These are phyloP conservation scores for Xylariaceae sp. DNA, from an alignment of 2,329 filamentous ascomycete species.

Conservation along the genomic window DNA sequence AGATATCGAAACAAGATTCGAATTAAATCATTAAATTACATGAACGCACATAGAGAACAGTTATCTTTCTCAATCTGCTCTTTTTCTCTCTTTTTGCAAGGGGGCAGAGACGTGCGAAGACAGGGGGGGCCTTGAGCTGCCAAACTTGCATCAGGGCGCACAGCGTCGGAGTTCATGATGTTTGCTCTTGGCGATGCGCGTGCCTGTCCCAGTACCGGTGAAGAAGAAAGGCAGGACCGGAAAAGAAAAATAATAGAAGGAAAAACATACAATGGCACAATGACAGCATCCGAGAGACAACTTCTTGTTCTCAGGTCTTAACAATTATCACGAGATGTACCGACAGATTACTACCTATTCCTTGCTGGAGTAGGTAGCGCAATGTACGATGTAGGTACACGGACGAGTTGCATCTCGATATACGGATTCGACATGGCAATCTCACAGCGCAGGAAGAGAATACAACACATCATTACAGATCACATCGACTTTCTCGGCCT, in stretches of 20 bases:
- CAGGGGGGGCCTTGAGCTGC: slow-evolving; percentile 19
- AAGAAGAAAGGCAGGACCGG: slow-evolving; percentile 1
- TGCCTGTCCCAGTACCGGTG: slow-evolving; percentile 13
- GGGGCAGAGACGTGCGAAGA: not conserved
- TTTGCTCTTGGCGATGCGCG: slow-evolving; percentile 23
- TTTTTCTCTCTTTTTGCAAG: not conserved
- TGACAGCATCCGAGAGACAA: not conserved
- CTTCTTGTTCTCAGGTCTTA: too few species aligned
- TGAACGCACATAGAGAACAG: too few species aligned
- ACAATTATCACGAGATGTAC: too few species aligned
- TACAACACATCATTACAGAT: not conserved
- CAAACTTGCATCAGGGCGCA: slow-evolving; percentile 30
- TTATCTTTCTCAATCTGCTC: not conserved
- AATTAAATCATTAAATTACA: too few species aligned
- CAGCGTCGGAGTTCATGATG: slow-evolving; percentile 25
- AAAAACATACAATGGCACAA: not conserved
- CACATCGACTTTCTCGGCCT: not conserved
- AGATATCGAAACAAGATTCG: too few species aligned
- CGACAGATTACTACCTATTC: too few species aligned
- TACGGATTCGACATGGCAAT: not conserved
- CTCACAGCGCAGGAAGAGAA: not conserved
- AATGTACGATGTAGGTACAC: not conserved
- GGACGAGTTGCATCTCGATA: not conserved
- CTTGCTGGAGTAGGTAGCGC: not conserved
- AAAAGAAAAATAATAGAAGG: not conserved